phyloP scores from a whole-genome alignment of 2,329 filamentous ascomycete species.

The Dactylellina haptotyla region DNA sequence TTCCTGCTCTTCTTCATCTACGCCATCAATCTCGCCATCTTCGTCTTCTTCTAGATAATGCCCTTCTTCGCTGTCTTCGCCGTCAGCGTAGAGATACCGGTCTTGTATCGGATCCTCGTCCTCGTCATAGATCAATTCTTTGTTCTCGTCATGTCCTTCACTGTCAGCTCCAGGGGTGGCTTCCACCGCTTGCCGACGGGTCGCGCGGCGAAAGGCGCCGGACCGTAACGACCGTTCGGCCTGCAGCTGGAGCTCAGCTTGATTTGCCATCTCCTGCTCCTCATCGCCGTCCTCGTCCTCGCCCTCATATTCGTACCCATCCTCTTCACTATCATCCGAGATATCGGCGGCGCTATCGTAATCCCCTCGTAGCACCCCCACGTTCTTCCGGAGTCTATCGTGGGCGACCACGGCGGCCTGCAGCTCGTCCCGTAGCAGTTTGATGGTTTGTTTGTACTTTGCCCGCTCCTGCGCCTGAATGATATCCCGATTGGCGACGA shows the following conservation, averaged over 20 bases:
- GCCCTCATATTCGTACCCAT: neutral
- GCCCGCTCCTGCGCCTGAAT: slow-evolving; percentile 30
- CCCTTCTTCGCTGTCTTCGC: no score
- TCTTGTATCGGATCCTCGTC: slow-evolving; percentile 31
- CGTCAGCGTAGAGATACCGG: slow-evolving; percentile 13
- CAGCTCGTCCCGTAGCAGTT: slow-evolving; percentile 33
- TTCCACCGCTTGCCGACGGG: slow-evolving; percentile 40
- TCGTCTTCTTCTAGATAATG: no score
- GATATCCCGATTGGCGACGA: slow-evolving; percentile 6
- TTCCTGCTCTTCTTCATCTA: slow-evolving; percentile 1
- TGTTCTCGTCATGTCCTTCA: slow-evolving; percentile 4
- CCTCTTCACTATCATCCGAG: slow-evolving; percentile 14
- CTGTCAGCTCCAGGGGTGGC: slow-evolving; percentile 33
- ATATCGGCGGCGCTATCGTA: neutral
- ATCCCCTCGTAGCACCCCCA: slow-evolving; percentile 35
- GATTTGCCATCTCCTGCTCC: slow-evolving; percentile 35
- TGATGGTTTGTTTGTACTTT: slow-evolving; percentile 38
- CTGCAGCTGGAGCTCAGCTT: slow-evolving; percentile 43
- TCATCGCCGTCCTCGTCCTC: slow-evolving; percentile 26
- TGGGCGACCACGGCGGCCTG: slow-evolving; percentile 21
- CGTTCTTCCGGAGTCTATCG: slow-evolving; percentile 34
- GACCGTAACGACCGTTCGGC: slow-evolving; percentile 40
- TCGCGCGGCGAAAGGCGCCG: slow-evolving; percentile 39
- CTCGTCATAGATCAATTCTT: neutral
- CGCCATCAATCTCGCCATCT: slow-evolving; percentile 11